Percentiles rank a stretch among this genome's conserved stretches.
phyloP scores from a whole-genome alignment of 140 eudicot genomes.

The Stevia rebaudiana region DNA sequence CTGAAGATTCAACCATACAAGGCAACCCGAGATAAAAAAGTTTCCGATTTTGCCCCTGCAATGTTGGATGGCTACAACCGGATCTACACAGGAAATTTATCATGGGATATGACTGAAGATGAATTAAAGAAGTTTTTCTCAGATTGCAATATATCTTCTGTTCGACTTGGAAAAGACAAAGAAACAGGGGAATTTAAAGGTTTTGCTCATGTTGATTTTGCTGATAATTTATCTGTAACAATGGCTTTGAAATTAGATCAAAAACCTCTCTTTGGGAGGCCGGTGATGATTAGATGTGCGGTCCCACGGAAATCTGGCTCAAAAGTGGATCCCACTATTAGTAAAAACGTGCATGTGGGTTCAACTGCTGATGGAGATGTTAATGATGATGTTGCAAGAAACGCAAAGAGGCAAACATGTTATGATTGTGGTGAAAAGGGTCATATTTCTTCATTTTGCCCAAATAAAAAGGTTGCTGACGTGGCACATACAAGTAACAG shows the following conservation, averaged over 20 bases:
- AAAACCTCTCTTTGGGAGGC: slow-evolving; percentile 66
- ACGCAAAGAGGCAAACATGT: slow-evolving; percentile 63
- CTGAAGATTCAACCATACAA: slow-evolving; percentile 85
- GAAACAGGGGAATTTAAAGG: slow-evolving; percentile 84
- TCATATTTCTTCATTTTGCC: slow-evolving; percentile 63
- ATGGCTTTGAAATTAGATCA: slow-evolving; percentile 78
- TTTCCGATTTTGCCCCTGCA: slow-evolving; percentile 67
- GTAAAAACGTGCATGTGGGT: slow-evolving; percentile 23
- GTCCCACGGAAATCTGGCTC: slow-evolving; percentile 38
- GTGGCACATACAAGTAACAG: slow-evolving; percentile 4
- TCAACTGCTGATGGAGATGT: slow-evolving; percentile 3
- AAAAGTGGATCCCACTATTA: slow-evolving; percentile 1
- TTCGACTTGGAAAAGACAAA: slow-evolving; percentile 88
- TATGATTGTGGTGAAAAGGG: slow-evolving; percentile 76
- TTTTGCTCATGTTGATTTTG: slow-evolving; percentile 86
- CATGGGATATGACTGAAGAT: slow-evolving; percentile 87
- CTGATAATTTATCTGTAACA: slow-evolving; percentile 52
- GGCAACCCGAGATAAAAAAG: slow-evolving; percentile 45
- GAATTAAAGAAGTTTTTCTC: slow-evolving; percentile 69
- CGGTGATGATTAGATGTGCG: slow-evolving; percentile 74
- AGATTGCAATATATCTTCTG: slow-evolving; percentile 54
- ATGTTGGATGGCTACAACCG: slow-evolving; percentile 84
- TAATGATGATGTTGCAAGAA: slow-evolving; percentile 35
- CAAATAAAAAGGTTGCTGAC: slow-evolving; percentile 25
- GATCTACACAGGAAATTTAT: slow-evolving; percentile 79